Evolutionary conservation across 108 stramenopile genomes (phyloP).

Genomic region (Discostella stelligeroides): DNA sequence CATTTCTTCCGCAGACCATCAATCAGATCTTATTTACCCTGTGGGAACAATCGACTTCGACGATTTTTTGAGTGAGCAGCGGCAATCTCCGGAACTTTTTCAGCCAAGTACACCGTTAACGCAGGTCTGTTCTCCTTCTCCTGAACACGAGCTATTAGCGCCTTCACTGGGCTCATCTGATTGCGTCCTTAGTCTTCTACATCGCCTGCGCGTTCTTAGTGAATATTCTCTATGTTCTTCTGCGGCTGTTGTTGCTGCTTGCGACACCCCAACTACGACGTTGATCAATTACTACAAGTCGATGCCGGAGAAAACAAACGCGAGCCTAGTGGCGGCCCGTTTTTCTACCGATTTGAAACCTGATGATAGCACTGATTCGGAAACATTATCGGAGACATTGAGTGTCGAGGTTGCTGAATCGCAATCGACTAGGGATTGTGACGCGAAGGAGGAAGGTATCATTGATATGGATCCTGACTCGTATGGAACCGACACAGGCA

Average conservation of each 20-base stretch:
- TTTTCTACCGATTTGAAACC: too few species aligned
- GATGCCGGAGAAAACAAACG: too few species aligned
- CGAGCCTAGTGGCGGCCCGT: too few species aligned
- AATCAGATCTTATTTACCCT: neutral
- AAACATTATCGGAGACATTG: too few species aligned
- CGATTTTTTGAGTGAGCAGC: neutral
- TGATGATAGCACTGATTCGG: too few species aligned
- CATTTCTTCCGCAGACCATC: neutral
- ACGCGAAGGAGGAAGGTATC: neutral
- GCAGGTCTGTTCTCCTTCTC: neutral
- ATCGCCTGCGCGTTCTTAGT: neutral
- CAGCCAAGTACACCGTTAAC: neutral
- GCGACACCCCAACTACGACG: neutral
- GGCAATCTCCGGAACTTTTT: slow-evolving; percentile 1
- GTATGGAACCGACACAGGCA: neutral
- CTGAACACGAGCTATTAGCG: neutral
- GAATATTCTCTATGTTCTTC: neutral
- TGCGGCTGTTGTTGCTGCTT: neutral
- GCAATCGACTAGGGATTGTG: too few species aligned
- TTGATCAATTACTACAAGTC: too few species aligned
- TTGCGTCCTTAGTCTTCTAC: neutral
- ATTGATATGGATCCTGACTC: neutral
- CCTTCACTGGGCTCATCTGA: neutral
- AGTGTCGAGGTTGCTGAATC: too few species aligned
- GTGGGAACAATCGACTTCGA: slow-evolving; percentile 1